A percentile compares a stretch with the other conserved stretches of the same genome.
Conservation (phyloP, 805 yeast genomes). For the Starmerella kuoi region DNA sequence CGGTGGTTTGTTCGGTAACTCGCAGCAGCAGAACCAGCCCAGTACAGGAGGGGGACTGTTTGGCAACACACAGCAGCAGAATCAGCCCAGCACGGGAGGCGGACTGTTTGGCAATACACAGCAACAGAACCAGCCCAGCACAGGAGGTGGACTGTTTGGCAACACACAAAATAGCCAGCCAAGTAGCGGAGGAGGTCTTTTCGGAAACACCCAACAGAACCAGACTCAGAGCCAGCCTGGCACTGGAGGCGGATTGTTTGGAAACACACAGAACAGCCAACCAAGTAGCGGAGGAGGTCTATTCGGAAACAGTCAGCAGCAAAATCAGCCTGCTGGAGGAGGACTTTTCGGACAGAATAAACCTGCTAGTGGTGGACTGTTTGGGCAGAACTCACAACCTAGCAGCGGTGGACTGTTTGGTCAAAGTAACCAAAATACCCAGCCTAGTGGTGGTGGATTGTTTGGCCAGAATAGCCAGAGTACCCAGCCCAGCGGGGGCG, state of each 20-base stretch:
- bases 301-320: too few relatives aligned
- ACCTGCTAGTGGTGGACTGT: constrained; percentile 4
- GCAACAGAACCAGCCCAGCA: not conserved
- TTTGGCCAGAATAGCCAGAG: constrained; percentile 1
- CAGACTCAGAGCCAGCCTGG: constrained; percentile 4
- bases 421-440: not conserved
- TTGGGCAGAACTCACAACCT: constrained; percentile 1
- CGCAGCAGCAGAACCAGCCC: not conserved
- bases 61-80: too few relatives aligned
- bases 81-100: not conserved
- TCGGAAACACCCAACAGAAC: constrained; percentile 5
- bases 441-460: not conserved
- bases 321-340: not conserved
- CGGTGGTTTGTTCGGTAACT: constrained; percentile 11
- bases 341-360: too few relatives aligned
- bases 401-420: not conserved
- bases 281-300: too few relatives aligned
- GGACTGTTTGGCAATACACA: constrained; percentile 5
- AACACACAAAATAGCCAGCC: not conserved
- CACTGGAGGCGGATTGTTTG: constrained; percentile 7
- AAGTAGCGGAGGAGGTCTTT: not conserved
- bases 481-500: constrained; percentile 1
- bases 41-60: constrained; percentile 1
- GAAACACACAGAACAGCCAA: constrained; percentile 1
- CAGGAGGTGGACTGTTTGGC: not conserved